Base-by-base conservation (phyloP, 2,329 filamentous ascomycete genomes). In the Phialemoniopsis sp. region DNA sequence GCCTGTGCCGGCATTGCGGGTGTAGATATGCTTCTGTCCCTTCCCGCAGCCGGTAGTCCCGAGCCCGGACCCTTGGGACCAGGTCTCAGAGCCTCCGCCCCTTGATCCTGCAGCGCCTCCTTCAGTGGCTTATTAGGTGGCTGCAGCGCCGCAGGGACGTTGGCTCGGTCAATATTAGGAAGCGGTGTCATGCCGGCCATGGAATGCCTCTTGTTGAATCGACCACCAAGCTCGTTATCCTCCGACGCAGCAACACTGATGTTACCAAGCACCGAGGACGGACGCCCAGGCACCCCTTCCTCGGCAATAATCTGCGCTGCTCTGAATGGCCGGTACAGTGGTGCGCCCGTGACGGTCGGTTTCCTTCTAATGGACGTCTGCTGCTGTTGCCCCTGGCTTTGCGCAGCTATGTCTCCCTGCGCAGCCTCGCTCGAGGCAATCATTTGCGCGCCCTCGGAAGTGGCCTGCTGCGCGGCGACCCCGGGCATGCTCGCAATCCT, bases 141-240 rank as follows among this genome's bases (percentile, higher is more conserved):
- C 18, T 53, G 46, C 14, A 59, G 41, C 4, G 49, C 36, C 12
- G 52, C 39, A 10, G 51, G 51, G 5, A 58, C 43, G 26, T 48
- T 41, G 13, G 48, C 39, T 5, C 48, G 45, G 5, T 42, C 40
- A 8, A 50, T 41, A 14, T 49, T 53, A 9, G 39, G 10, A 6
- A 36, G 35, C 14, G 41, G 33, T 3, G 34, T 37, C 6, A 41
- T 32, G 8, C 49, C 51, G 1, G 42, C 42, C 4, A 61, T 40
- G 4, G 53, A 51, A 14, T 44, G 43, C 13, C 43, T 39, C 33
- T 47, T 49, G 14, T 37, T 38, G 14, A 32, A 42, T 15, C 18
- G n/a, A n/a, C n/a, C 17, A 13, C 31, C 41, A 13, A 40, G 36
- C 10, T 42, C 43, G 4, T 34, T 35, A 3, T 29, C 31, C 14